Evolutionary conservation across 225 moss, liverwort and hornwort species (phyloP), one percentile per base, ranked within the genome.

Genomic region (Bryum argenteum): DNA sequence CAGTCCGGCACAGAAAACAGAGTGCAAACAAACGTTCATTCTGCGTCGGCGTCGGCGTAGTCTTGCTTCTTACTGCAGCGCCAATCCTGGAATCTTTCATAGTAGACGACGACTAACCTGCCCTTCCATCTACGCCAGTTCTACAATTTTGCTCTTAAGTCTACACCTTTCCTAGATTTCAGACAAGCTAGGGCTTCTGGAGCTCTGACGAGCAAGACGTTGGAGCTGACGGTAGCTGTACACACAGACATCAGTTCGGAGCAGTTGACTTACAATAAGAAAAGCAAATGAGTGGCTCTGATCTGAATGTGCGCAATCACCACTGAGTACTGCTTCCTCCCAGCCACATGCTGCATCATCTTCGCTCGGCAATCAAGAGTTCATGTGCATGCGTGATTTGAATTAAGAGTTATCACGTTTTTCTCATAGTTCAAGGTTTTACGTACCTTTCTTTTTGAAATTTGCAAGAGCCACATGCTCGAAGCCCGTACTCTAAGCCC

Each of bases 21-120:
- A 67, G 59, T 45, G 56, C 19, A 53, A 54, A 24, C 62, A 53
- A 37, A 16, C 42, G 47, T 47, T 47, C 6, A 62, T 19, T 54
- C 48, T 40, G 39, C 39, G 61, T 61, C 61, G 61, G 61, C 61
- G 61, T 62, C 66, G 41, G 41, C 41, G 60, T 69, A 68, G 17
- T 24, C 69, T 24, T 59, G 38, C 64, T 28, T 38, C 23, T 57
- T 47, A 33, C 33, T 33, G 33, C 33, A 33, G 47, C 47, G 15
- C 47, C 47, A 47, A 16, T 5, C 38, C 58, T 1, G 19, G 67
- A 15, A 53, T 62, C 75, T 69, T 70, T 60, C 37, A 21, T 53
- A 21, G 38, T 45, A 61, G 72, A 78, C 3, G 47, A 39, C 47
- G 61, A 61, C 61, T 10, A 13, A 23, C 44, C 24, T 64, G 10